Conservation (phyloP, 2,329 filamentous ascomycete genomes). For the Fusarium sp. region DNA sequence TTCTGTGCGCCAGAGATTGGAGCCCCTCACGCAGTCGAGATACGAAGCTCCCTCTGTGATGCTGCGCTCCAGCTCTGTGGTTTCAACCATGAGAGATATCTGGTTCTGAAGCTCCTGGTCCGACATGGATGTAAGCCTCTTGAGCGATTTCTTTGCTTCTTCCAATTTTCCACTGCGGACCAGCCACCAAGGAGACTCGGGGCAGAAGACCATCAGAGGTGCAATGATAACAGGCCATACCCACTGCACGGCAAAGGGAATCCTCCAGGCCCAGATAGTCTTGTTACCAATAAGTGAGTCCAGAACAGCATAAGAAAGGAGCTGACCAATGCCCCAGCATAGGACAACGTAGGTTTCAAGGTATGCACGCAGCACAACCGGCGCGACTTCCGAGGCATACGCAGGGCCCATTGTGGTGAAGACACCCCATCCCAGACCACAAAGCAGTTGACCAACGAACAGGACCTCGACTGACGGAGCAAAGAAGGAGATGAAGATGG, state of each 20-base stretch:
- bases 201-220: slow-evolving; percentile 42
- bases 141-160: neutral
- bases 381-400: slow-evolving; percentile 56
- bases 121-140: neutral
- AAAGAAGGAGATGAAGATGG: slow-evolving; percentile 47
- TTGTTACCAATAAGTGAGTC: neutral
- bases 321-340: slow-evolving; percentile 53
- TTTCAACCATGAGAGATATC: slow-evolving; percentile 55
- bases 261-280: slow-evolving; percentile 48
- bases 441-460: slow-evolving; percentile 57
- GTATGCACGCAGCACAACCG: slow-evolving; percentile 52
- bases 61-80: slow-evolving; percentile 38
- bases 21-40: slow-evolving; percentile 53
- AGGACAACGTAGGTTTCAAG: slow-evolving; percentile 54
- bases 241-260: slow-evolving; percentile 52
- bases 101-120: neutral
- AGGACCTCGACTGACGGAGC: slow-evolving; percentile 50
- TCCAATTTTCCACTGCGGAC: slow-evolving; percentile 30
- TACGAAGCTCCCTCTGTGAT: neutral
- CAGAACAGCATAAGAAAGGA: slow-evolving; percentile 48
- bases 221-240: slow-evolving; percentile 45
- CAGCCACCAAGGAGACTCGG: slow-evolving; percentile 49
- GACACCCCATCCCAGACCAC: slow-evolving; percentile 53
- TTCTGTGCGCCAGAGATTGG: slow-evolving; percentile 53
- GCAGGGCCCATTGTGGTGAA: slow-evolving; percentile 54